Evolutionary conservation across 2,329 filamentous ascomycete species (phyloP), one percentile per base, ranked within the genome.

Genomic region (Chaetomiaceae sp.): DNA sequence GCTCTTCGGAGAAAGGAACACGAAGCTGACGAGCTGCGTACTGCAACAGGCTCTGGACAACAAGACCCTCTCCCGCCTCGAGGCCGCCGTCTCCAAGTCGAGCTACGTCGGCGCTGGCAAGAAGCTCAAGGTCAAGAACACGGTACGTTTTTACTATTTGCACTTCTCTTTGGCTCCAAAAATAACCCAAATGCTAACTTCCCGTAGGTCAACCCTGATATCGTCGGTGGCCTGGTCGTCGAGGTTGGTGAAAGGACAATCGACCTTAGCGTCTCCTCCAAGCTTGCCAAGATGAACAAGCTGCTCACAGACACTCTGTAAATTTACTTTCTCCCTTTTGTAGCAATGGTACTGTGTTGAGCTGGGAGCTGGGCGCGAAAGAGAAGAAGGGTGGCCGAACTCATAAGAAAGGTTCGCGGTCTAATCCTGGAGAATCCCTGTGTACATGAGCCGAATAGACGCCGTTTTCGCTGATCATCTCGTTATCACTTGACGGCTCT

Each of bases 241-340:
- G 92, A 97, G 78, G 87, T 97, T 64, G 92, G 91, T 68, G 92
- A 97, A 81, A 88, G 92, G 70, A 97, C 92, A 72, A 96, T 99
- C 70, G 94, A 99, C 76, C 87, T 96, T 65, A 94, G 87, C 75
- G 91, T 99, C 68, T 92, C 92, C 45, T 80, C 88, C 72, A 95
- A 92, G 82, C 87, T 99, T 75, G 82, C 89, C 73, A 95, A 90
- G 85, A 89, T 99, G 84, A 99, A 99, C 89, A 99, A 97, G 87
- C 86, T 96, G 72, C 87, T 99, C 71, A 91, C 82, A 65, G 94
- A 99, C 77, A 82, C 87, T 74, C 80, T 99, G 88, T 99, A 96
- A 89, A 90, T 64, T 66, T 36, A 67, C 21, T 14, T 63, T 63
- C n/a, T n/a, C 61, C 30, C 30, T 52, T 49, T 58, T 51, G 54